A percentile compares a stretch with the other conserved stretches of the same genome.
These are phyloP conservation scores for Coniophora puteana DNA, from an alignment of 1,284 basidiomycete species.

Conservation along the genomic window DNA sequence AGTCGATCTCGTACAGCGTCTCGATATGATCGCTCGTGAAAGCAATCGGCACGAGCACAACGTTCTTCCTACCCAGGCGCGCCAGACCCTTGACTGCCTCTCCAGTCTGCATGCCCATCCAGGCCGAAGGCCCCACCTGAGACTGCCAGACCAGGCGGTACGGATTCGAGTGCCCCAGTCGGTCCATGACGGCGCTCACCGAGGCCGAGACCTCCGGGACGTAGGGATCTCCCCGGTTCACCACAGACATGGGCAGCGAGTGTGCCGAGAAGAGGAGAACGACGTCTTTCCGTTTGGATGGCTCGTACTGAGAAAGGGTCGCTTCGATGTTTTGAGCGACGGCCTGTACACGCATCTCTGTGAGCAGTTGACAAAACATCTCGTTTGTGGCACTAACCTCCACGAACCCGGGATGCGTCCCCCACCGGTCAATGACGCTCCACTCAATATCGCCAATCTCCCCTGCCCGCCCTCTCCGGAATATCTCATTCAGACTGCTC, in stretches of 20 bases:
- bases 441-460: slow-evolving; percentile 75
- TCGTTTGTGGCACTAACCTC: slow-evolving; percentile 74
- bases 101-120: slow-evolving; percentile 97
- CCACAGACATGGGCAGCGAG: slow-evolving; percentile 95
- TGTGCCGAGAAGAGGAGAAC: slow-evolving; percentile 97
- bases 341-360: slow-evolving; percentile 48
- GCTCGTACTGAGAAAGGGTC: slow-evolving; percentile 80
- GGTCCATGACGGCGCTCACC: slow-evolving; percentile 87
- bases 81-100: slow-evolving; percentile 93
- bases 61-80: slow-evolving; percentile 82
- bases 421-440: slow-evolving; percentile 99
- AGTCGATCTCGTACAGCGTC: slow-evolving; percentile 94
- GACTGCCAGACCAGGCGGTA: slow-evolving; percentile 98
- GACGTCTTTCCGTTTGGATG: slow-evolving; percentile 64
- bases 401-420: slow-evolving; percentile 89
- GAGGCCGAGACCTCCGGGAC: slow-evolving; percentile 94
- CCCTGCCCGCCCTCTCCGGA: slow-evolving; percentile 54
- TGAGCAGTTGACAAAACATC: background rate
- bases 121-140: slow-evolving; percentile 95
- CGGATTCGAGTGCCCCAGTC: slow-evolving; percentile 74
- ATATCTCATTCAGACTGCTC: slow-evolving; percentile 94
- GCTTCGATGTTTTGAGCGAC: slow-evolving; percentile 87
- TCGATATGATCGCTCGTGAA: slow-evolving; percentile 99
- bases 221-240: slow-evolving; percentile 98
- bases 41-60: slow-evolving; percentile 92